Base-by-base conservation (phyloP, 371 early-diverging fungal species). In the Mortierella sp. region DNA sequence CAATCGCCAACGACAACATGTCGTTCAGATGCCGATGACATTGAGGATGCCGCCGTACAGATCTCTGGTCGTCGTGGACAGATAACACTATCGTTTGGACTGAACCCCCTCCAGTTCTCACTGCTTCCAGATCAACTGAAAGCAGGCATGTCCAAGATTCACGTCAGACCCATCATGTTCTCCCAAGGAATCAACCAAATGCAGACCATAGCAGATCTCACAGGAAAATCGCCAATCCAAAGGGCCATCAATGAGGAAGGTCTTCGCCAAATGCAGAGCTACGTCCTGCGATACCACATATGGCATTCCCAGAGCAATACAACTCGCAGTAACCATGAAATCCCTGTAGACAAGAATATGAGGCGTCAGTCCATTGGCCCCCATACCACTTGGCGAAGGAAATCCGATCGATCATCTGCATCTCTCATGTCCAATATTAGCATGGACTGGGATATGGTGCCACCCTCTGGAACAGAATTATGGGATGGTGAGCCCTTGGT, bases 121-220 rank as follows among this genome's bases (percentile, higher is more conserved):
- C 34, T 76, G 27, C 66, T 76, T 1, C 78, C 78, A 2, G 78
- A 76, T 2, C 21, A 49, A 9, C 24, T 76, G 31, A 64, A 65
- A 28, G 54, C 70, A 2, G 61, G 70, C 0, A 46, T 61, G 1
- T 48, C 66, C 13, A 69, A 59, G 41, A 76, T 76, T n/a, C 61
- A 65, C 28, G 58, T 76, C 21, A 46, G 41, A 10, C 70, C 78
- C 2, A 54, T 70, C 16, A 30, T 76, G 9, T 76, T 76, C 46
- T 62, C 78, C 2, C 78, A 76, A 28, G 78, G 78, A 6, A 76
- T 76, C 59, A 76, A 76, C 38, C 70, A 76, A 51, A 76, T 76
- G 78, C 78, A 76, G 21, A 62, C 71, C 19, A 48, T 76, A 2
- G 69, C 78, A 14, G 63, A 76, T 28, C 49, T 76, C 10, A 70